A percentile compares a stretch with the other conserved stretches of the same genome.
phyloP scores from a whole-genome alignment of 2,329 filamentous ascomycete species.

The Tympanopsis confertula region DNA sequence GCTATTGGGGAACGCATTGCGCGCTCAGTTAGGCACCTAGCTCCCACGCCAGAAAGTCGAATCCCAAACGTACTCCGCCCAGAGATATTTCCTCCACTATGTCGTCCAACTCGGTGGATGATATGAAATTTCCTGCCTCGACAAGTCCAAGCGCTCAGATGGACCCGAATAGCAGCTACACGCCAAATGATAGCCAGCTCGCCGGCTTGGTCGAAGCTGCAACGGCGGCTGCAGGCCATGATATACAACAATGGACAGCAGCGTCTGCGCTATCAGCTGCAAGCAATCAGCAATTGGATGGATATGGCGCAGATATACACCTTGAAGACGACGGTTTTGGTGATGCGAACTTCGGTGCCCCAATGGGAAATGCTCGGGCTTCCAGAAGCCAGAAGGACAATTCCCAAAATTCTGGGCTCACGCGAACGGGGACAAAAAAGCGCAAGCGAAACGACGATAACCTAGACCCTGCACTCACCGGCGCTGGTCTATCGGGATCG shows the following conservation, averaged over 20 bases:
- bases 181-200: background rate
- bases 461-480: constrained; percentile 18
- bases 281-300: constrained; percentile 20
- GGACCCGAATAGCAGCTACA: background rate
- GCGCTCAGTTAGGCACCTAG: too few species aligned
- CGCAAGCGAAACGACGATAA: constrained; percentile 24
- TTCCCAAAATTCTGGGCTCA: constrained; percentile 13
- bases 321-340: constrained; percentile 23
- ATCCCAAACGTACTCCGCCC: too few species aligned
- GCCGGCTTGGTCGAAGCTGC: constrained; percentile 1
- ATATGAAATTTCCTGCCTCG: too few species aligned
- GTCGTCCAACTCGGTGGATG: too few species aligned
- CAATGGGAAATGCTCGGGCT: constrained; percentile 11
- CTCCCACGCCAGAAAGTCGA: too few species aligned
- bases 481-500: constrained; percentile 8
- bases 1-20: too few species aligned
- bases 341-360: constrained; percentile 17
- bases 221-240: background rate
- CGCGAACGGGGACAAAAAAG: constrained; percentile 21
- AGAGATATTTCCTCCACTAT: too few species aligned
- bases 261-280: background rate
- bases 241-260: background rate
- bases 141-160: too few species aligned
- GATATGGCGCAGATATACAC: constrained; percentile 22
- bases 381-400: constrained; percentile 11